Percentiles rank a stretch among this genome's conserved stretches.
These are phyloP conservation scores for Cynanchum wilfordii DNA, from an alignment of 257 asterid species.

Conservation along the genomic window DNA sequence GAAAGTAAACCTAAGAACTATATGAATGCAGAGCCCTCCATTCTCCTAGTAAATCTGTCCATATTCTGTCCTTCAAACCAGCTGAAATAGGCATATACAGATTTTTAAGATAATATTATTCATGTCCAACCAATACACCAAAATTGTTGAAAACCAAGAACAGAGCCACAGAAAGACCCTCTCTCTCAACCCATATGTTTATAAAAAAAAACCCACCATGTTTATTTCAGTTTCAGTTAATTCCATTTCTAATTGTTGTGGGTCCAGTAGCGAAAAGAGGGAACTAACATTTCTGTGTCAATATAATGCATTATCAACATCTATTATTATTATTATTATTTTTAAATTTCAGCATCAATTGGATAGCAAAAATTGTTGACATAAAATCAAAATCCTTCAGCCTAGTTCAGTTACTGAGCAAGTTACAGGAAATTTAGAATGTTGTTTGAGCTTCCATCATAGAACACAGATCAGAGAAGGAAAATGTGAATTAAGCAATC, in stretches of 20 bases:
- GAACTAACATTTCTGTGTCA: not conserved
- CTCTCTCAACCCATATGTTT: not conserved
- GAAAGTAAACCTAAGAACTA: not conserved
- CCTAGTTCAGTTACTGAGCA: not conserved
- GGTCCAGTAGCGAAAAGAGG: not conserved
- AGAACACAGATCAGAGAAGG: not conserved
- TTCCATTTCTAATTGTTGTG: not conserved
- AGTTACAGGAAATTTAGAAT: not conserved
- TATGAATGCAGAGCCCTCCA: not conserved
- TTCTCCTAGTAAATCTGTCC: not conserved
- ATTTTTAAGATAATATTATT: not conserved
- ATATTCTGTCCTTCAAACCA: not conserved
- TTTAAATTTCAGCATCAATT: no score
- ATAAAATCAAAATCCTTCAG: not conserved
- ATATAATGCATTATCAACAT: not conserved
- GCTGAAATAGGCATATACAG: not conserved
- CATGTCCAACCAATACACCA: not conserved
- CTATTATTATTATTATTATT: no score
- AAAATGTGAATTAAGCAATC: not conserved
- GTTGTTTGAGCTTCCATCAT: not conserved
- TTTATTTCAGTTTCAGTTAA: not conserved
- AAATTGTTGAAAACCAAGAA: not conserved
- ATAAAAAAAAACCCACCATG: not conserved
- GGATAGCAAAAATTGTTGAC: not conserved
- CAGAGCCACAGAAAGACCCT: not conserved